Percentiles rank a stretch among this genome's conserved stretches.
Conservation (phyloP, 768 basidiomycete species). For the Coprinopsis strossmayeri region DNA sequence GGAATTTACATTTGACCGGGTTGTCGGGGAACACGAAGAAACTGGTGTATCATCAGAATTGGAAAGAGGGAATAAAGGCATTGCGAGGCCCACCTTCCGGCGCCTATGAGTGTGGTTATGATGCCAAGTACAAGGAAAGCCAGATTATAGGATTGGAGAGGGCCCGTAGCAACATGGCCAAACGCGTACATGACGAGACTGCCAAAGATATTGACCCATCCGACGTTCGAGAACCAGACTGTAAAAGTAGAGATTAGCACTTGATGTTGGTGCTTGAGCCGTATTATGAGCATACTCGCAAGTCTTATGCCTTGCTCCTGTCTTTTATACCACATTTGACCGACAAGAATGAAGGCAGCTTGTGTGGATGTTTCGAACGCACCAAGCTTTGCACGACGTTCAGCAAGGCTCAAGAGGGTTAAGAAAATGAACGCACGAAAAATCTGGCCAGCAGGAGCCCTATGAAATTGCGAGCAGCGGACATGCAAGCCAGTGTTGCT, state of each 20-base stretch:
- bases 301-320: constrained; percentile 28
- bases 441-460: constrained; percentile 25
- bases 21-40: constrained; percentile 28
- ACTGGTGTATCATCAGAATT: constrained; percentile 11
- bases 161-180: constrained; percentile 22
- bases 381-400: constrained; percentile 20
- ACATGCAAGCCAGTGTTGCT: constrained; percentile 23
- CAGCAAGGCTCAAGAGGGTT: not conserved
- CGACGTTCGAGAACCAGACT: constrained; percentile 27
- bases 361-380: constrained; percentile 26
- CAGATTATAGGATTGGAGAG: constrained; percentile 23
- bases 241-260: no score
- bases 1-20: constrained; percentile 23
- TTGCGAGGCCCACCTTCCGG: constrained; percentile 16
- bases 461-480: constrained; percentile 23
- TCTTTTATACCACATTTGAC: constrained; percentile 29
- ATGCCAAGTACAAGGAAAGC: constrained; percentile 23
- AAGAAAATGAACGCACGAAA: constrained; percentile 19
- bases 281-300: constrained; percentile 21
- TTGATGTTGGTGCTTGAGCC: no score
- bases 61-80: not conserved
- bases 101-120: constrained; percentile 21
- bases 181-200: constrained; percentile 30
- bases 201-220: constrained; percentile 28
- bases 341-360: constrained; percentile 24